phyloP scores from a whole-genome alignment of 208 protist species.

The Herpetomonas samuelpessoai region DNA sequence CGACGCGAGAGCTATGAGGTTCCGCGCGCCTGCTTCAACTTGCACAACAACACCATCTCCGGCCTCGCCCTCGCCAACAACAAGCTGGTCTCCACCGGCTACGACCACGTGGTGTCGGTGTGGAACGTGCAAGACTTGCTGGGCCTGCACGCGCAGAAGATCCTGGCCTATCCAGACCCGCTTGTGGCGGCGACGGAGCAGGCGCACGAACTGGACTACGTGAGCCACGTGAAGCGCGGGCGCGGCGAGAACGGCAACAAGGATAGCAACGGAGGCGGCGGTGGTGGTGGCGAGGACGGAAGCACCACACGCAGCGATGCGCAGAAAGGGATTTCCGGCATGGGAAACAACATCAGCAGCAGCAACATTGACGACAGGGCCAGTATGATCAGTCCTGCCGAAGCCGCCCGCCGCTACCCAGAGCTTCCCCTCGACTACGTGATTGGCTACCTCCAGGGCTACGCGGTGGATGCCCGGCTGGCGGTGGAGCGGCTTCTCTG shows the following conservation, averaged over 20 bases:
- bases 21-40: conserved; percentile 16
- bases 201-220: conserved; percentile 6
- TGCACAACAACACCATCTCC: conserved; percentile 36
- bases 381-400: conserved; percentile 13
- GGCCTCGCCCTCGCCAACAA: conserved; percentile 34
- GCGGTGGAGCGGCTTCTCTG: background rate
- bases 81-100: conserved; percentile 25
- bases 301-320: background rate
- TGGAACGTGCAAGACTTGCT: conserved; percentile 38
- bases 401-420: conserved; percentile 29
- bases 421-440: conserved; percentile 43
- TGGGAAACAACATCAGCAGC: background rate
- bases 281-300: background rate
- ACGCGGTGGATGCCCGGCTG: background rate
- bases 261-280: background rate
- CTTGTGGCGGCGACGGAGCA: conserved; percentile 3
- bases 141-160: conserved; percentile 9
- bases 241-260: background rate
- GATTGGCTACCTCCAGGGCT: conserved; percentile 11
- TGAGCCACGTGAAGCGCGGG: background rate
- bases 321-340: conserved; percentile 2
- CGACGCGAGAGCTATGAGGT: background rate
- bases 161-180: conserved; percentile 4
- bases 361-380: background rate
- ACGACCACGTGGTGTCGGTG: conserved; percentile 42